Percentiles rank a stretch among this genome's conserved stretches.
Conservation (phyloP, 1,284 basidiomycete genomes). For the Garcileccinum viscosum region DNA sequence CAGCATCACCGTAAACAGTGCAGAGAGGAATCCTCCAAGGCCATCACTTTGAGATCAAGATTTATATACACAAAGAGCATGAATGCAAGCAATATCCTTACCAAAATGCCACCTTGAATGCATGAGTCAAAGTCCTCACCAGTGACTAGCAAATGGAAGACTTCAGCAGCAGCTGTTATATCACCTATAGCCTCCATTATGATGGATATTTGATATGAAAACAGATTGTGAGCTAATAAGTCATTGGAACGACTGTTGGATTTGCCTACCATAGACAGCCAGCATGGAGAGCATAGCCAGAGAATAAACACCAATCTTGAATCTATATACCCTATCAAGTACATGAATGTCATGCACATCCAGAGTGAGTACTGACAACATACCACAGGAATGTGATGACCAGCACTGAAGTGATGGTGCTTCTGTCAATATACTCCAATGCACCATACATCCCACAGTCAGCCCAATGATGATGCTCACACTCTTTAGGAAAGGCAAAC, state of each 20-base stretch:
- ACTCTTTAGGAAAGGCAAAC: conserved; percentile 84
- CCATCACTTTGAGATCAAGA: conserved; percentile 66
- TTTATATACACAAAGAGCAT: neutral
- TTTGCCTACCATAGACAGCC: conserved; percentile 71
- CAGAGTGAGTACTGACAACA: neutral
- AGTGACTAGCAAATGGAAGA: conserved; percentile 71
- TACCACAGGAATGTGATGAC: conserved; percentile 81
- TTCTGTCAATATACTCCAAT: conserved; percentile 73
- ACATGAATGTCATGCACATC: neutral
- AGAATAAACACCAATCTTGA: conserved; percentile 80
- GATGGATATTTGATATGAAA: conserved; percentile 56
- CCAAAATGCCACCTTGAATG: conserved; percentile 85
- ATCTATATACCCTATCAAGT: conserved; percentile 69
- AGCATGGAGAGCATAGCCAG: conserved; percentile 86
- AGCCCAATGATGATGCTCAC: conserved; percentile 78
- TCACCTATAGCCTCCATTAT: conserved; percentile 89
- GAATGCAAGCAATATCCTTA: conserved; percentile 40
- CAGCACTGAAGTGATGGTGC: conserved; percentile 68
- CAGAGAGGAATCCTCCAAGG: conserved; percentile 75
- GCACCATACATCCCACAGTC: conserved; percentile 80
- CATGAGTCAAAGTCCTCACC: conserved; percentile 79
- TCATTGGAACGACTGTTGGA: neutral
- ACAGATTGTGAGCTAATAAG: neutral
- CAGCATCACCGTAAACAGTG: conserved; percentile 82
- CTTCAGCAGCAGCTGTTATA: conserved; percentile 85